Percentiles rank a stretch among this genome's conserved stretches.
phyloP scores from a whole-genome alignment of 139 green algal species.

The Medakamo hakoo region DNA sequence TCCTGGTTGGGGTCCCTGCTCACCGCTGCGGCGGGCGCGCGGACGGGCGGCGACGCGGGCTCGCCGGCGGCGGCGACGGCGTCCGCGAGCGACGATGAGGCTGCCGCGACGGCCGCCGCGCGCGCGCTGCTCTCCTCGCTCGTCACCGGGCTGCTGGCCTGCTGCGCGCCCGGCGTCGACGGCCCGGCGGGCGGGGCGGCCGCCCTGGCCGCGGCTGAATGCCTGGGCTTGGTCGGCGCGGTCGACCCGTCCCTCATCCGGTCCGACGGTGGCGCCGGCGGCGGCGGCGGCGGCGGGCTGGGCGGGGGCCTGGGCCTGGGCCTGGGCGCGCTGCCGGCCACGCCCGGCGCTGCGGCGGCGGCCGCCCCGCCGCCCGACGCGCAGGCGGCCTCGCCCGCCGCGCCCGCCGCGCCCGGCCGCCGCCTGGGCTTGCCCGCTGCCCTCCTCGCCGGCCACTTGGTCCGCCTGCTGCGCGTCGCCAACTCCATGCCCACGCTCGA shows the following conservation, averaged over 20 bases:
- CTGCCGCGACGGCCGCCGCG: too few species aligned
- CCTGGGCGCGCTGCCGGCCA: background rate
- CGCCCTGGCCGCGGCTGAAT: slow-evolving; percentile 46
- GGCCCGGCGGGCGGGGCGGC: slow-evolving; percentile 4
- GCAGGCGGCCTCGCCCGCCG: background rate
- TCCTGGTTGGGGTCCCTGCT: slow-evolving; percentile 24
- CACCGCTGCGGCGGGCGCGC: background rate
- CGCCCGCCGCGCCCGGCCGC: background rate
- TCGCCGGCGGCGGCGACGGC: too few species aligned
- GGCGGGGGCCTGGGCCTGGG: too few species aligned
- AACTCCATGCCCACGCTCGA: slow-evolving; percentile 53
- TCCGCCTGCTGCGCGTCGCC: slow-evolving; percentile 60
- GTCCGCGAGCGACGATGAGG: too few species aligned
- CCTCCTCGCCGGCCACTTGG: slow-evolving; percentile 45
- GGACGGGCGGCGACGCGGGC: too few species aligned
- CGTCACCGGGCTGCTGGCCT: slow-evolving; percentile 44
- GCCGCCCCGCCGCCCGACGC: too few species aligned
- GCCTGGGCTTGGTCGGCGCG: slow-evolving; percentile 62
- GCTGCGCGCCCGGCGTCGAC: slow-evolving; percentile 36
- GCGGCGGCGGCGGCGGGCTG: background rate
- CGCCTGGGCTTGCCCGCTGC: slow-evolving; percentile 15
- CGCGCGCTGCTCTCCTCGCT: slow-evolving; percentile 33
- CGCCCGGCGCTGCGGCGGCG: background rate
- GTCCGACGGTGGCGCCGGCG: slow-evolving; percentile 12
- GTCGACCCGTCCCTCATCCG: slow-evolving; percentile 49